Percentiles rank a stretch among this genome's conserved stretches.
phyloP scores from a whole-genome alignment of 164 flowering plant species.

The Santalum album region DNA sequence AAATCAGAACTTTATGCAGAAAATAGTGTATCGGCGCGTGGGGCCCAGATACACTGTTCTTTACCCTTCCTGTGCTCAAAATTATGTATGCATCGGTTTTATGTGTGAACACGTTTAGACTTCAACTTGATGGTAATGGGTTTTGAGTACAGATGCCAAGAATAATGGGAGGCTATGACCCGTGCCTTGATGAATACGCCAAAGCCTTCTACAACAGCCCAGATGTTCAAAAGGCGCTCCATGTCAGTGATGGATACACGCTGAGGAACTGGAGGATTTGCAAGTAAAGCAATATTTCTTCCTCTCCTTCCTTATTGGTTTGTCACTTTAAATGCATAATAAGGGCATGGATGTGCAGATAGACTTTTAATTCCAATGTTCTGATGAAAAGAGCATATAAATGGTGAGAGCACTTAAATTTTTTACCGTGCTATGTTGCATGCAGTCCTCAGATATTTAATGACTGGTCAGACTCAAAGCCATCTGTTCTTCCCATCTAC shows the following conservation, averaged over 20 bases:
- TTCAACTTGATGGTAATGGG: neutral
- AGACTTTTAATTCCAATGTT: too few species aligned
- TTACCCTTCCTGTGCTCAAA: too few species aligned
- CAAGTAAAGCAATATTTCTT: conserved; percentile 46
- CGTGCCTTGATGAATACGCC: conserved; percentile 78
- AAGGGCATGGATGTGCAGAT: neutral
- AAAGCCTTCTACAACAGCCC: conserved; percentile 58
- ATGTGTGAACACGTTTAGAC: too few species aligned
- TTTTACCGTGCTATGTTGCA: neutral
- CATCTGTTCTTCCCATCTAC: conserved; percentile 83
- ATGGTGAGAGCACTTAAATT: neutral
- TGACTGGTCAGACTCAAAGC: conserved; percentile 51
- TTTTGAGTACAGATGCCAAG: conserved; percentile 53
- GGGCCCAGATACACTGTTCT: too few species aligned
- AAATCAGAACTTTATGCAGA: too few species aligned
- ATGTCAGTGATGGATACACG: conserved; percentile 57
- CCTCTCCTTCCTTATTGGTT: neutral
- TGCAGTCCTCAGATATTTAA: conserved; percentile 49
- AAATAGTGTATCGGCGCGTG: too few species aligned
- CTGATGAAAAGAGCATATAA: too few species aligned
- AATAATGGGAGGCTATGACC: conserved; percentile 86
- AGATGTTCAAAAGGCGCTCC: conserved; percentile 89
- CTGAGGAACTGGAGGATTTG: conserved; percentile 83
- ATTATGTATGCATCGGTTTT: too few species aligned
- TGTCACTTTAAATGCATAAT: too few species aligned